Percentiles rank a stretch among this genome's conserved stretches.
phyloP scores from a whole-genome alignment of 495 filamentous ascomycete genomes.

The Barbatosphaeria neglecta region DNA sequence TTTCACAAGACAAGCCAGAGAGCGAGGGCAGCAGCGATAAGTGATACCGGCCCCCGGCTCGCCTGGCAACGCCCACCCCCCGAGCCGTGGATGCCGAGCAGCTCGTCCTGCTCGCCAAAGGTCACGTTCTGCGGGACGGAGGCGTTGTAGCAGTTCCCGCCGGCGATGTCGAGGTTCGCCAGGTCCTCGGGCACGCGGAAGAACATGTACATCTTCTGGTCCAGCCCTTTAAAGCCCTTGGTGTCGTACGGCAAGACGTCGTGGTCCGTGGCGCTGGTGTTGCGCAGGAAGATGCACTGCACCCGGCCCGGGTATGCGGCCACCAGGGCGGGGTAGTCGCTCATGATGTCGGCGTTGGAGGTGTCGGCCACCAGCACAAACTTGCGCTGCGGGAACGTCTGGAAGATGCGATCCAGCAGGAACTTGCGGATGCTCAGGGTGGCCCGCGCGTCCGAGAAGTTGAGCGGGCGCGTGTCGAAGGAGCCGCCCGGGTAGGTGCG shows the following conservation, averaged over 20 bases:
- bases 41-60: not conserved
- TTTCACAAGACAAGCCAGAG: not conserved
- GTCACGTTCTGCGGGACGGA: slow-evolving; percentile 55
- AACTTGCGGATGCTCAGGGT: slow-evolving; percentile 58
- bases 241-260: slow-evolving; percentile 64
- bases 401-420: slow-evolving; percentile 57
- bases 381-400: slow-evolving; percentile 61
- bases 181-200: slow-evolving; percentile 62
- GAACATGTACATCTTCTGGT: slow-evolving; percentile 63
- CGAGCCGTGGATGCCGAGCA: slow-evolving; percentile 15
- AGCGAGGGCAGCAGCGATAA: not conserved
- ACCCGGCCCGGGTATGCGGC: slow-evolving; percentile 56
- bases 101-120: slow-evolving; percentile 55
- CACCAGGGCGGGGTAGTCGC: slow-evolving; percentile 54
- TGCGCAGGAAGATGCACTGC: slow-evolving; percentile 71
- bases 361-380: slow-evolving; percentile 72
- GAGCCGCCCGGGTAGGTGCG: slow-evolving; percentile 56
- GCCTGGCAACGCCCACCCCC: not conserved
- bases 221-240: slow-evolving; percentile 49
- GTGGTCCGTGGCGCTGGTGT: slow-evolving; percentile 54
- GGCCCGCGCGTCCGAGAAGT: slow-evolving; percentile 62
- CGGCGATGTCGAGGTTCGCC: slow-evolving; percentile 51
- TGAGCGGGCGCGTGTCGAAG: slow-evolving; percentile 68
- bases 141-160: slow-evolving; percentile 56
- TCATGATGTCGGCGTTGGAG: slow-evolving; percentile 68